Base-by-base conservation (phyloP, 495 filamentous ascomycete genomes). In the Thozetella sp. region DNA sequence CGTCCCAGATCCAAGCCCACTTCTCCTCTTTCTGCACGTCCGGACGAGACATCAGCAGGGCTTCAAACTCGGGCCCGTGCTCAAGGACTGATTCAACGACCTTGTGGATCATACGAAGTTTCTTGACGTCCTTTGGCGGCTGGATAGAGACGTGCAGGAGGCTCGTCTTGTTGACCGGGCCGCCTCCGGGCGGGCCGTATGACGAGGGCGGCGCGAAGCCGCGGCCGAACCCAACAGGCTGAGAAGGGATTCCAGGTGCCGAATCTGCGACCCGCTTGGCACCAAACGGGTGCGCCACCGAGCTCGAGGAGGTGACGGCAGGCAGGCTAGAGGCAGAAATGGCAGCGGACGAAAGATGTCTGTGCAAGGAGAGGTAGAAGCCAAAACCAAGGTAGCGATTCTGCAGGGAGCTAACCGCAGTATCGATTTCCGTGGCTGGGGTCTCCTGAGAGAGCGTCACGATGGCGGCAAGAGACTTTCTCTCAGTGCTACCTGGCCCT, bases 1-100 rank as follows among this genome's bases (percentile, higher is more conserved):
- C 80, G 72, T 99, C 90, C 89, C 90, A 99, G 2, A 99, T 72
- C 90, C 92, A 99, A 0, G 92, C 90, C 88, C 93, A 99, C 67
- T 88, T 93, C 63, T 94, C 90, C 37, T 97, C 90, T 23, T 74
- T 79, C 62, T 94, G 91, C 1, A 97, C 90, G 37, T 90, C 86
- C 0, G 86, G 87, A 19, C 88, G 80, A 34, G 84, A 89, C 95
- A 98, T 97, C 2, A 99, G 83, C 1, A 96, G 80, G 3, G 93
- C 93, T 67, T 99, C 95, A 57, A 97, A 96, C 69, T 96, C 91
- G 0, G 90, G 89, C 0, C 93, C 93, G 61, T 93, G 84, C 12
- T 85, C 85, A 22, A 97, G 67, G 1, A 98, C 78, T 3, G 77
- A 78, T 63, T 98, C 95, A 30, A 96, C 76, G 0, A 93, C 92